A percentile compares a stretch with the other conserved stretches of the same genome.
Conservation (phyloP, 768 basidiomycete species). For the Pholiota molesta region DNA sequence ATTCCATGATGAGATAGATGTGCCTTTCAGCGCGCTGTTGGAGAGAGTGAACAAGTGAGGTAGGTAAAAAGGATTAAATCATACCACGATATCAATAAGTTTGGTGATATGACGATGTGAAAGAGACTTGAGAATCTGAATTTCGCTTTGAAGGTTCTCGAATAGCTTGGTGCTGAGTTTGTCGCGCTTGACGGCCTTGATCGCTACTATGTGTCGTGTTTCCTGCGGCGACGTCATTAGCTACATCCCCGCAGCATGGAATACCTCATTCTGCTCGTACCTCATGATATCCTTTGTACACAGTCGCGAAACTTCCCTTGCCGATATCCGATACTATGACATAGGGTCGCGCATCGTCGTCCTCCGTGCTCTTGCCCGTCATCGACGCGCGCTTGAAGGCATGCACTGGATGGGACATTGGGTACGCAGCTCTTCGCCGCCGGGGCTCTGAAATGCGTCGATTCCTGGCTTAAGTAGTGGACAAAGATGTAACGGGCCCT, state of each 20-base stretch:
- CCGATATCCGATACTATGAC: constrained; percentile 78
- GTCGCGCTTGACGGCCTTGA: constrained; percentile 91
- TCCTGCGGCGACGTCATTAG: constrained; percentile 48
- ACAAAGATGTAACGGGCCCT: background rate
- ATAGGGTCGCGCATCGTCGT: constrained; percentile 77
- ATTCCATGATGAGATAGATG: constrained; percentile 97
- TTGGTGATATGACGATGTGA: constrained; percentile 93
- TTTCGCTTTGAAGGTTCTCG: constrained; percentile 98
- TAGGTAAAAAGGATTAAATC: constrained; percentile 27
- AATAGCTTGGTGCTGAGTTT: constrained; percentile 90
- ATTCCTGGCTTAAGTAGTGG: background rate
- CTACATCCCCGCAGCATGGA: background rate
- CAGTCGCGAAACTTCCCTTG: constrained; percentile 94
- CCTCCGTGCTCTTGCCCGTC: constrained; percentile 40
- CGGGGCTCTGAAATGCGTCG: background rate
- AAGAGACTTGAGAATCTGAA: constrained; percentile 92
- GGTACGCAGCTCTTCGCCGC: background rate
- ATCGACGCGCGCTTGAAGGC: constrained; percentile 23
- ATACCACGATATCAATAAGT: constrained; percentile 89
- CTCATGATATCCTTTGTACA: constrained; percentile 92
- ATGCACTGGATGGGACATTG: constrained; percentile 17
- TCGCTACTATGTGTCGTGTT: constrained; percentile 78
- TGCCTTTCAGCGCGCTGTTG: constrained; percentile 72
- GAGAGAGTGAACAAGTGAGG: constrained; percentile 3
- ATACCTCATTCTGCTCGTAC: constrained; percentile 42